Percentiles rank a stretch among this genome's conserved stretches.
Conservation (phyloP, 176 grass and related monocot genomes). For the Triticum dicoccoides region DNA sequence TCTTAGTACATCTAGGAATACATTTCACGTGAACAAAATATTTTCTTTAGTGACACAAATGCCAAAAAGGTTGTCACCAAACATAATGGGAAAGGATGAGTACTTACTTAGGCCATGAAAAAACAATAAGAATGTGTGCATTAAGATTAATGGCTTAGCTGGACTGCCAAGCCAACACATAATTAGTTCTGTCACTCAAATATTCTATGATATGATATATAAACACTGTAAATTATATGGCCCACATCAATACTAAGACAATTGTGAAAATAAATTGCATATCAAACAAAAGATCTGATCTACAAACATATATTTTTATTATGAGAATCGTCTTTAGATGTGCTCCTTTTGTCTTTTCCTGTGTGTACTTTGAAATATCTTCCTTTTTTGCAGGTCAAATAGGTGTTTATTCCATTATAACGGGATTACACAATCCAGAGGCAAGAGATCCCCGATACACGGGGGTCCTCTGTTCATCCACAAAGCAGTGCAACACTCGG, state of each 20-base stretch:
- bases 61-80: not conserved
- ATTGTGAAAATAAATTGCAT: not conserved
- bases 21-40: too few species aligned
- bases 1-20: not conserved
- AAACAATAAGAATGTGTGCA: not conserved
- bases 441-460: too few species aligned
- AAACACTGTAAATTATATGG: not conserved
- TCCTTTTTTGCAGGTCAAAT: too few species aligned
- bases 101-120: not conserved
- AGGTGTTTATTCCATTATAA: too few species aligned
- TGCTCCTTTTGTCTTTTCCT: not conserved
- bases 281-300: not conserved
- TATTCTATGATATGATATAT: not conserved
- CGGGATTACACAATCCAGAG: too few species aligned
- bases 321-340: not conserved
- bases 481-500: too few species aligned
- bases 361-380: too few species aligned
- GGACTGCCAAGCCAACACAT: not conserved
- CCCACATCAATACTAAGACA: not conserved
- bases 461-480: too few species aligned
- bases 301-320: not conserved
- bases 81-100: not conserved
- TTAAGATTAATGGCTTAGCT: too few species aligned
- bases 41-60: not conserved
- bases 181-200: not conserved